Evolutionary conservation across 2,329 filamentous ascomycete species (phyloP).

Genomic region (Botrytis tulipae): DNA sequence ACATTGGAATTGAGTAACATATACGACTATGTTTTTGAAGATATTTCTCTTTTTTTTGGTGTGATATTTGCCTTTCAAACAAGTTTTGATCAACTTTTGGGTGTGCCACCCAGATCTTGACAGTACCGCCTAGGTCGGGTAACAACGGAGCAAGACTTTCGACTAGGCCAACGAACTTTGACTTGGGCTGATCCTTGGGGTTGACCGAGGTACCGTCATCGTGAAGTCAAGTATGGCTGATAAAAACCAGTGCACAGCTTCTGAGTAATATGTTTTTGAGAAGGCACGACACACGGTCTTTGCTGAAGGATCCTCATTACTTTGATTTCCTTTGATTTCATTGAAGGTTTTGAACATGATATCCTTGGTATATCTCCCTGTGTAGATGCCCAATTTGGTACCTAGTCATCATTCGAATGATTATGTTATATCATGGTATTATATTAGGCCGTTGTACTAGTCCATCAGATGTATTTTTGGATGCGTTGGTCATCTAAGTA

Average conservation of each 20-base stretch:
- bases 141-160: background rate
- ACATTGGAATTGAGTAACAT: background rate
- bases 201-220: background rate
- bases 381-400: background rate
- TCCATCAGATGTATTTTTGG: background rate
- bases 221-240: background rate
- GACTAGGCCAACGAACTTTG: background rate
- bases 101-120: background rate
- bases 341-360: background rate
- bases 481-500: background rate
- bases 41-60: background rate
- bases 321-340: background rate
- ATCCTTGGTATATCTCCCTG: background rate
- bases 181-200: background rate
- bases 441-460: background rate
- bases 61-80: background rate
- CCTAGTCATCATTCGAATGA: background rate
- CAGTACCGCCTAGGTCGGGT: background rate
- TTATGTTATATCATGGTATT: background rate
- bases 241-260: background rate
- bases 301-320: background rate
- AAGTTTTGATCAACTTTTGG: background rate
- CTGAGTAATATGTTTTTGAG: background rate
- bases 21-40: background rate
- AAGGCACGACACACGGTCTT: background rate